Evolutionary conservation across 306 rosid species (phyloP), one percentile per base, ranked within the genome.

Genomic region (Inga laurina): DNA sequence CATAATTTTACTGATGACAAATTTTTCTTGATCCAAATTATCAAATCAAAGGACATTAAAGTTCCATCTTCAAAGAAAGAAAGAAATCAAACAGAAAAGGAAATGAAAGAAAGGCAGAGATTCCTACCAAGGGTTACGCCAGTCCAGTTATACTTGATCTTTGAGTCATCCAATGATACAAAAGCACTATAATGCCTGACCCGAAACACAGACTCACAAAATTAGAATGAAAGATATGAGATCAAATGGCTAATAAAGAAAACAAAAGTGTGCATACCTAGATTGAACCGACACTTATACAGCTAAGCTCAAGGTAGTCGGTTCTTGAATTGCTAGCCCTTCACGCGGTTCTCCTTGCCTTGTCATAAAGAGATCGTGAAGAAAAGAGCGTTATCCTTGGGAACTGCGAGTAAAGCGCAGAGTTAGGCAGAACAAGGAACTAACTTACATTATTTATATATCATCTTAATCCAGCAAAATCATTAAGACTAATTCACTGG

Each of bases 291-390:
- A 62, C 52, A 72, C 48, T 46, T 66, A 64, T 32, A 66, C 84
- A 74, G 44, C 81, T 70, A 87, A 68, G 72, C 83, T 79, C 75
- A 64, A 16, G 74, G 75, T 49, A 70, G 49, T 30, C 76, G 19
- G 46, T 10, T 49, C 3, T 74, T 32, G 67, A 41, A 70, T 81
- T 77, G 57, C 66, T 72, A 19, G 49, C 64, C 59, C 49, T 77
- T 80, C 86, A 78, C 44, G 69, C 84, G 7, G 59, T 68, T 14
- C 43, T 21, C 75, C 41, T 6, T 43, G 19, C 35, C 78, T 44
- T 78, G 39, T 19, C 76, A 56, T 27, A 68, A 16, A 44, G 41
- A 82, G 66, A 77, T 15, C 3, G 83, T 76, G 83, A 79, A 67
- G 2, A 27, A 61, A 45, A 73, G 74, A 11, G 69, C 79, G 71